Conservation (phyloP, 78 protist genomes). For the Pigoraptor vietnamica region DNA sequence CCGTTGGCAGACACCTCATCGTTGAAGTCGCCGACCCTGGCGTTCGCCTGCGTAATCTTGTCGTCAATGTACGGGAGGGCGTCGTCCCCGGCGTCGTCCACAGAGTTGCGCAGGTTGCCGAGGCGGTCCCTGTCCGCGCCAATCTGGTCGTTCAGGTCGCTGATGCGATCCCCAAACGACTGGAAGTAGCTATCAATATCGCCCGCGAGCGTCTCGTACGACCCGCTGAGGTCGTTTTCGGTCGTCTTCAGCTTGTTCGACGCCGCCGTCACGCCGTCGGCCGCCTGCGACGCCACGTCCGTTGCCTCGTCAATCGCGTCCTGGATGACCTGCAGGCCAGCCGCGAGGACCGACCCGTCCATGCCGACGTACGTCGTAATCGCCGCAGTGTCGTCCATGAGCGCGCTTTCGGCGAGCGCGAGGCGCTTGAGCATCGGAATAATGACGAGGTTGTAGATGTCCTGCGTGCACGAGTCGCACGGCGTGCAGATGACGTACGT, state of each 20-base stretch:
- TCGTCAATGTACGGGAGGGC: background rate
- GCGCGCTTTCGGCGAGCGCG: background rate
- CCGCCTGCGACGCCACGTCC: background rate
- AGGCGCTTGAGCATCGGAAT: background rate
- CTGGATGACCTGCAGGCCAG: background rate
- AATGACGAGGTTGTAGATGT: background rate
- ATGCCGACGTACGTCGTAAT: background rate
- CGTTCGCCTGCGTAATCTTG: background rate
- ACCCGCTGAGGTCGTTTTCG: no score
- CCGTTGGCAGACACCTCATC: no score
- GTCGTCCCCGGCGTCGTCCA: no score
- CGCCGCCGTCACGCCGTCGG: background rate
- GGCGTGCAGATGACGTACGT: background rate
- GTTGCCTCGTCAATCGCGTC: background rate
- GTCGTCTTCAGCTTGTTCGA: background rate
- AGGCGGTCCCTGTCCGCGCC: no score
- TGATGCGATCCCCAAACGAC: no score
- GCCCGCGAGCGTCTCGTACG: no score
- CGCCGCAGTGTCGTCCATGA: background rate
- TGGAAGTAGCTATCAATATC: no score
- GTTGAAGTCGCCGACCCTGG: no score
- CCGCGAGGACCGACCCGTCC: background rate
- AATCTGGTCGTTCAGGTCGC: no score
- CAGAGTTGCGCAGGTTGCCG: no score
- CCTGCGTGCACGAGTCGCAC: background rate